Base-by-base conservation (phyloP, 1,284 basidiomycete species). In the Blastosporella zonata region DNA sequence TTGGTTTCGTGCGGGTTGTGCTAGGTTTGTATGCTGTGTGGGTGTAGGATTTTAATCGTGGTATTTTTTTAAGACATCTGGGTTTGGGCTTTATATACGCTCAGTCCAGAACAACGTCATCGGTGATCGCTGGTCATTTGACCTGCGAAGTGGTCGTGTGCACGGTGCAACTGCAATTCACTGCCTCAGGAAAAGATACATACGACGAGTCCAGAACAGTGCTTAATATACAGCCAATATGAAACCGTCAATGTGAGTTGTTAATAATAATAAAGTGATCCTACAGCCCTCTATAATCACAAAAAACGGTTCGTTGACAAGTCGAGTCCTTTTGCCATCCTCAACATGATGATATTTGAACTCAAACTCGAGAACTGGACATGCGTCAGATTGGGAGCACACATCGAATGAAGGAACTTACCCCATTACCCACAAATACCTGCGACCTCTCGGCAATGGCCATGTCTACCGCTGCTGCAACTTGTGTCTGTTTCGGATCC, bases 341-440 rank as follows among this genome's bases (percentile, higher is more conserved):
- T 66, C 37, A 83, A 61, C 74, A 82, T 74, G 18, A 75, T 68
- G 18, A 79, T 72, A 54, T 82, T 82, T 13, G 79, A 73, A 13
- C 72, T 72, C 50, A 82, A 50, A 52, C 78, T 82, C 36, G 80
- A 83, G 60, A 82, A 83, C 81, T 81, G 38, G 23, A 43, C 50
- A 33, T 13, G 36, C 18, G 22, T 29, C 20, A 41, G 17, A 22
- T 20, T 17, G 27, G 42, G 36, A 25, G 18, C 5, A 38, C 10
- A 29, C 38, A 40, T 29, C 28, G 42, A 25, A 49, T 28, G n/a
- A 47, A 51, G 46, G 49, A n/a, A 72, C 83, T 65, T 60, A 88
- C 84, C 63, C 87, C 90, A 59, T 91, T 93, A 1, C 85, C 85
- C 12, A 89, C 68, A 63, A 87, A 88, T 48, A 87, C 79, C 53